Base-by-base conservation (phyloP, 2,329 filamentous ascomycete species). In the Fusarium sp. region DNA sequence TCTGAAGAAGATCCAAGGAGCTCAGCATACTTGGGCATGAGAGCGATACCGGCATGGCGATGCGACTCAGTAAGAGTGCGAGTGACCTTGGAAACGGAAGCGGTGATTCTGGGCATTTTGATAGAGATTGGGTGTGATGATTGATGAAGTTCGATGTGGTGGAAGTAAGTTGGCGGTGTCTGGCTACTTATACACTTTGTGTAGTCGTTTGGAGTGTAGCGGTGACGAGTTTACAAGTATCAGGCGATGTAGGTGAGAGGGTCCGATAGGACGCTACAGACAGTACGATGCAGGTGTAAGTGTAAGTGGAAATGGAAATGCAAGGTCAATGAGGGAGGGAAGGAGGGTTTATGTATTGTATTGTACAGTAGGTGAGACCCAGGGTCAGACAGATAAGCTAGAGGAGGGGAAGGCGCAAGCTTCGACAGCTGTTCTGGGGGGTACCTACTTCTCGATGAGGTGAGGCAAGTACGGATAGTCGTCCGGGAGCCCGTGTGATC, bases 11-110 rank as follows among this genome's bases (percentile, higher is more conserved):
- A 80, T 74, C 79, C 79, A 54, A 82, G 78, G 38, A 83, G 80
- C 70, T 86, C 84, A 51, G 82, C 83, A 70, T 85, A 85, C 76
- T 85, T 84, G 68, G 83, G 84, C 79, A 81, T 82, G 50, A 84
- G 77, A 56, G 77, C 75, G 45, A 81, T 79, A 68, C 79, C 79
- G 42, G 79, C 75, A 64, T 79, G 79, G 73, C 80, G 76, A 24
- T 83, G 77, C n/a, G 84, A 79, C 62, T 83, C 79, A 75, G 80
- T 79, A 68, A 87, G 75, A 50, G 81, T 80, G 68, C 85, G 82
- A 70, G 83, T 70, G 75, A 87, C 80, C 79, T 86, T 86, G 76
- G 81, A 77, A 70, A 83, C 79, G 76, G 85, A 84, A 47, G 83
- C 81, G 18, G 85, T 84, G 66, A 87, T 80, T 76, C 86, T 80